Percentiles rank a stretch among this genome's conserved stretches.
Conservation (phyloP, 345 rosid species). For the Camelina sativa region DNA sequence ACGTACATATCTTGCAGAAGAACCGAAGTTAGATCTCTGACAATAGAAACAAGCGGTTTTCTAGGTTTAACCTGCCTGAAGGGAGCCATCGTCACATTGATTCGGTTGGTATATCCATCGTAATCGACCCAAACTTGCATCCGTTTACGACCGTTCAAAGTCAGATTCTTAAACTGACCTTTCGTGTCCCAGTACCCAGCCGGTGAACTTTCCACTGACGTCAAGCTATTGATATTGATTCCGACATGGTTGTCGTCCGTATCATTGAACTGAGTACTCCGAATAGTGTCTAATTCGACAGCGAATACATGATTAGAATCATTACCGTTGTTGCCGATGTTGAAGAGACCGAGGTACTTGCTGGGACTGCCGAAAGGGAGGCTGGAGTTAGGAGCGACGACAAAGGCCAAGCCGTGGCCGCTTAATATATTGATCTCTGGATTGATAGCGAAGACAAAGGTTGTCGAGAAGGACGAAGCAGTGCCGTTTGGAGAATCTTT, state of each 20-base stretch:
- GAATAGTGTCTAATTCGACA: slow-evolving; percentile 56
- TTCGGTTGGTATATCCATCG: slow-evolving; percentile 49
- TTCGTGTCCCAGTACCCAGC: slow-evolving; percentile 43
- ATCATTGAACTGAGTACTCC: slow-evolving; percentile 30
- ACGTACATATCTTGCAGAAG: slow-evolving; percentile 52
- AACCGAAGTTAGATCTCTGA: slow-evolving; percentile 47
- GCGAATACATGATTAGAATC: slow-evolving; percentile 49
- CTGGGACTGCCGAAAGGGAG: slow-evolving; percentile 5
- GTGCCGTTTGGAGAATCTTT: slow-evolving; percentile 49
- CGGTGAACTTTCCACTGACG: slow-evolving; percentile 24
- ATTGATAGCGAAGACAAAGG: slow-evolving; percentile 57
- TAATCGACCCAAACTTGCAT: slow-evolving; percentile 79
- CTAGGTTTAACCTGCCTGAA: slow-evolving; percentile 42
- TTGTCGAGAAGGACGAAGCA: slow-evolving; percentile 55
- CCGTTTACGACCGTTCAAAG: slow-evolving; percentile 49
- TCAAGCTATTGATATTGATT: slow-evolving; percentile 50
- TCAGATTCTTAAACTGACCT: slow-evolving; percentile 45
- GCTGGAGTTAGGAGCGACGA: slow-evolving; percentile 45
- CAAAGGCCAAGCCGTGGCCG: slow-evolving; percentile 56
- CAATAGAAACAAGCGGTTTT: slow-evolving; percentile 46
- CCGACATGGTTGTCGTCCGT: slow-evolving; percentile 53
- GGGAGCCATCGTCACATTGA: slow-evolving; percentile 62
- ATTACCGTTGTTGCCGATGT: slow-evolving; percentile 38
- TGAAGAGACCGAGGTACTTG: slow-evolving; percentile 50
- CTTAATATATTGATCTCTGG: slow-evolving; percentile 14